These are phyloP conservation scores for Solanum clarkiae DNA, from an alignment of 257 asterid genomes.

Conservation along the genomic window DNA sequence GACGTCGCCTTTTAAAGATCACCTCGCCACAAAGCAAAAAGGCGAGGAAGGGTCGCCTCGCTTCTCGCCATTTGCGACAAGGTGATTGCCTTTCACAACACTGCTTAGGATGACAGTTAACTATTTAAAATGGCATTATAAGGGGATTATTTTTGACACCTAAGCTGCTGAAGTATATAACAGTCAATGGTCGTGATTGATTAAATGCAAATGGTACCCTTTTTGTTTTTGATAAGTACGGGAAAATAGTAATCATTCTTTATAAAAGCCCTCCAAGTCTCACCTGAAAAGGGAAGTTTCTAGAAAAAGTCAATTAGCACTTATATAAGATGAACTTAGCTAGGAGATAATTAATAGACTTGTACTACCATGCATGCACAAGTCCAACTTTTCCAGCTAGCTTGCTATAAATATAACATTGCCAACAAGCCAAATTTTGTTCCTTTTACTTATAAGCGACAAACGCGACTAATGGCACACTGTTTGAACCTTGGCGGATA, in stretches of 20 bases:
- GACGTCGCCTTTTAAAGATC: too few relatives aligned
- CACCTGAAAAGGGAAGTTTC: background rate
- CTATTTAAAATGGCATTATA: background rate
- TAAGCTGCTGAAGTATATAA: background rate
- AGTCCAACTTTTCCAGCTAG: background rate
- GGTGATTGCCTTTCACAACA: too few relatives aligned
- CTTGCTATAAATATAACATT: background rate
- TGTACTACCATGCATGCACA: background rate
- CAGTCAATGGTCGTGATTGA: background rate
- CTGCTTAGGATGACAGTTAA: background rate
- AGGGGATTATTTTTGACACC: background rate
- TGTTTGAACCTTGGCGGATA: background rate
- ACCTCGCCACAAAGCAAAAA: too few relatives aligned
- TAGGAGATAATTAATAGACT: background rate
- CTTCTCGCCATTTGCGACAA: too few relatives aligned
- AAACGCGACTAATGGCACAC: background rate
- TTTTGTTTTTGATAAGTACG: too few relatives aligned
- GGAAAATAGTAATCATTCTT: too few relatives aligned
- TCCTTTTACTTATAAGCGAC: background rate
- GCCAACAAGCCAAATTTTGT: background rate
- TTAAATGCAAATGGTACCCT: background rate
- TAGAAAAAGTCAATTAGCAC: background rate
- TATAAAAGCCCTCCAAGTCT: background rate
- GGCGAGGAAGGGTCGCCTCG: too few relatives aligned
- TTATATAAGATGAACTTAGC: background rate